Percentiles rank a stretch among this genome's conserved stretches.
Evolutionary conservation across 257 asterid species (phyloP).

Genomic region (Scutellaria galericulata): DNA sequence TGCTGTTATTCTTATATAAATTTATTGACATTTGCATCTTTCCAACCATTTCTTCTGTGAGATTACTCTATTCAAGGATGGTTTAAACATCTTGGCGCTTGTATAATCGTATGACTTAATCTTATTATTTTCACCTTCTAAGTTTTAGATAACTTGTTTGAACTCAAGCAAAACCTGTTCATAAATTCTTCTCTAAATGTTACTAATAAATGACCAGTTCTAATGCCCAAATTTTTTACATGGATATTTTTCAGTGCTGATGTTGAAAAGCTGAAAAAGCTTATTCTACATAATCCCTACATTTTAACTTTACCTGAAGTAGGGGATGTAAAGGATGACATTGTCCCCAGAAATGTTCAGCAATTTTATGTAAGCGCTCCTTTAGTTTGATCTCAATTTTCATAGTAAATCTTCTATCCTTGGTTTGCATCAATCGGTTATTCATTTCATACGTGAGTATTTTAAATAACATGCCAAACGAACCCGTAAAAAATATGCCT

Average conservation of each 20-base stretch:
- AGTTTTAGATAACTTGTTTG: constrained; percentile 10
- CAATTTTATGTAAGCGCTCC: constrained; percentile 77
- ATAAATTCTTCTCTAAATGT: not conserved
- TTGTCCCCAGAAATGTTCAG: constrained; percentile 86
- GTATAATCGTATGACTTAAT: not conserved
- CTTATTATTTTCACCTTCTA: not conserved
- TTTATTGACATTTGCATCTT: not conserved
- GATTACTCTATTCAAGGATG: not conserved
- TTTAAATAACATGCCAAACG: too few relatives aligned
- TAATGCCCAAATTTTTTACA: constrained; percentile 28
- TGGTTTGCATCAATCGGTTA: not conserved
- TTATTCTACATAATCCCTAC: constrained; percentile 89
- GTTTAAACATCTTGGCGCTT: not conserved
- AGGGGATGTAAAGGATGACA: constrained; percentile 83
- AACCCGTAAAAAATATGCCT: too few relatives aligned
- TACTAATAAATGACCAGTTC: not conserved
- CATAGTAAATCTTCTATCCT: not conserved
- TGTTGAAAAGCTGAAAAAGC: constrained; percentile 92
- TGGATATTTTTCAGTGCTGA: constrained; percentile 67
- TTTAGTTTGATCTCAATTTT: not conserved
- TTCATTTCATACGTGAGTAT: not conserved
- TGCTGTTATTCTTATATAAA: constrained; percentile 16
- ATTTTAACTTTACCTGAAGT: constrained; percentile 83
- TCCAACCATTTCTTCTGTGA: constrained; percentile 21
- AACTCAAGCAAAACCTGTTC: constrained; percentile 20